Conservation (phyloP, 192 early-diverging fungal species). For the Backusella macrospora region DNA sequence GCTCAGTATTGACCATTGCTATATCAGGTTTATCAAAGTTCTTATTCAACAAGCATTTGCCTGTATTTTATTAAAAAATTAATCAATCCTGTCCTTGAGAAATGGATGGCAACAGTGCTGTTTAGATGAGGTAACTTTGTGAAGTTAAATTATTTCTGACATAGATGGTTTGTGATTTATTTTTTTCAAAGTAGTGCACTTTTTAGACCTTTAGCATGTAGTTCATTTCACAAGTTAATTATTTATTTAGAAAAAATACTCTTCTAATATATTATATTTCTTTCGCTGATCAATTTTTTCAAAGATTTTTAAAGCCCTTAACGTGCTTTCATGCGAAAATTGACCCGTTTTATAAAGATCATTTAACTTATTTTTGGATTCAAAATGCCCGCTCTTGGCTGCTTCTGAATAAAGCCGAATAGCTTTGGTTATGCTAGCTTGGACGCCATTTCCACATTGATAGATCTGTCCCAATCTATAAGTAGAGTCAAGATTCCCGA, state of each 20-base stretch:
- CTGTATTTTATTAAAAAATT: too few relatives aligned
- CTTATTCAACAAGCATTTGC: too few relatives aligned
- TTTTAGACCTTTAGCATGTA: too few relatives aligned
- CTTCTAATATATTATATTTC: not conserved
- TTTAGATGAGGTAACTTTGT: too few relatives aligned
- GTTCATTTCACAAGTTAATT: too few relatives aligned
- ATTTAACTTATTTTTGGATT: not conserved
- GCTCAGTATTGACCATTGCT: too few relatives aligned
- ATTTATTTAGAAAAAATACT: not conserved
- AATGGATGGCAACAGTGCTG: too few relatives aligned
- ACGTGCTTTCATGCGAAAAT: not conserved
- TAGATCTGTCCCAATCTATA: not conserved
- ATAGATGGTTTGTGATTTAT: too few relatives aligned
- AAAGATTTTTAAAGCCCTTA: not conserved
- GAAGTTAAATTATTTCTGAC: too few relatives aligned
- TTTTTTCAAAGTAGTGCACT: too few relatives aligned
- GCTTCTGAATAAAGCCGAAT: not conserved
- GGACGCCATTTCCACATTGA: not conserved
- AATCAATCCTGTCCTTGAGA: too few relatives aligned
- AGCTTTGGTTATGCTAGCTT: not conserved
- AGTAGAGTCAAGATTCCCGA: not conserved
- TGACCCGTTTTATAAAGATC: not conserved
- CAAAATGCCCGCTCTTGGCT: not conserved
- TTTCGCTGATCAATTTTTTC: not conserved
- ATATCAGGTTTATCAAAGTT: too few relatives aligned